phyloP scores from a whole-genome alignment of 495 filamentous ascomycete genomes.

The Lentithecium fluviatile region DNA sequence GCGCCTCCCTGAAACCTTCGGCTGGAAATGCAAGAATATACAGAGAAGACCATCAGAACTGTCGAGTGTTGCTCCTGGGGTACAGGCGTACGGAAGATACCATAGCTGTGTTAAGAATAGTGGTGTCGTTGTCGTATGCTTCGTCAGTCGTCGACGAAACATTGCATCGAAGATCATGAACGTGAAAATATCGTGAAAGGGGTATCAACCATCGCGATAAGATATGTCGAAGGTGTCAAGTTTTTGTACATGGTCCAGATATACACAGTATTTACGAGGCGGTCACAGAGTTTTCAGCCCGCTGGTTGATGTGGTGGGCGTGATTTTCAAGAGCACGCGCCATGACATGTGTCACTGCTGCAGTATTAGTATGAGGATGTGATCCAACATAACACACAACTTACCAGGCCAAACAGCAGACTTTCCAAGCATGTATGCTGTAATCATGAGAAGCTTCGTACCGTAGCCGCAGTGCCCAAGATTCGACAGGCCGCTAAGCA shows the following conservation, averaged over 20 bases:
- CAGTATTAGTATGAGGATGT: conserved; percentile 39
- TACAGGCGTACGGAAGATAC: too few relatives aligned
- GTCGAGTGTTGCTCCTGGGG: too few relatives aligned
- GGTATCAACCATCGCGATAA: conserved; percentile 19
- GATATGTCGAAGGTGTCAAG: background rate
- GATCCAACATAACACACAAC: conserved; percentile 35
- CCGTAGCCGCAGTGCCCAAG: conserved; percentile 71
- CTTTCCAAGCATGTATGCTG: conserved; percentile 85
- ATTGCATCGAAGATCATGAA: conserved; percentile 10
- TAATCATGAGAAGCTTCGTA: conserved; percentile 80
- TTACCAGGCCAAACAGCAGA: conserved; percentile 90
- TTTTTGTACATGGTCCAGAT: conserved; percentile 25
- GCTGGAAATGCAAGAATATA: too few relatives aligned
- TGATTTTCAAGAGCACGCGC: conserved; percentile 81
- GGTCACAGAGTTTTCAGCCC: conserved; percentile 41
- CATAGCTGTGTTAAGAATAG: too few relatives aligned
- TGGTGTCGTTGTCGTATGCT: background rate
- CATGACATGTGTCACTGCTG: conserved; percentile 80
- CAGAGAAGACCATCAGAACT: too few relatives aligned
- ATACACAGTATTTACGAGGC: conserved; percentile 22
- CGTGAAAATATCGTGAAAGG: conserved; percentile 14
- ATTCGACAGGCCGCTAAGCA: conserved; percentile 52
- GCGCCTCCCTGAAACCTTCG: too few relatives aligned
- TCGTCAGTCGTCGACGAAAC: background rate
- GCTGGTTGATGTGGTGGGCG: conserved; percentile 69